These are phyloP conservation scores for Ogataea corticis DNA, from an alignment of 805 yeast species.

Conservation along the genomic window DNA sequence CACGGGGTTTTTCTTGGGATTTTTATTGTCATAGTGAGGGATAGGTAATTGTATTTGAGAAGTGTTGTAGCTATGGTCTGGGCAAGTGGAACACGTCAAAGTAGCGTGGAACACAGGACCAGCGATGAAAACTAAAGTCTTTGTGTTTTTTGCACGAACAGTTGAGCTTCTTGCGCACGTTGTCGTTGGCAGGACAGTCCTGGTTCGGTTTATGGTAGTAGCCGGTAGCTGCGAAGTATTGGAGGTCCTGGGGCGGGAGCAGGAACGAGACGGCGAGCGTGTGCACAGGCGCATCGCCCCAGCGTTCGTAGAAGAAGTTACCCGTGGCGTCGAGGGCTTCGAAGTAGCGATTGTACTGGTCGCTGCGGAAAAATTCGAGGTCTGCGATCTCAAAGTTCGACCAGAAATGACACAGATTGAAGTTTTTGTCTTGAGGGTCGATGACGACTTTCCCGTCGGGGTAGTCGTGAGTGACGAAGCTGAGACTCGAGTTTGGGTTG, in stretches of 20 bases:
- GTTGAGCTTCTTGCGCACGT: slow-evolving; percentile 42
- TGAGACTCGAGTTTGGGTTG: slow-evolving; percentile 41
- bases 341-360: slow-evolving; percentile 55
- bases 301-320: slow-evolving; percentile 72
- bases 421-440: slow-evolving; percentile 41
- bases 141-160: slow-evolving; percentile 51
- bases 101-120: slow-evolving; percentile 54
- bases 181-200: slow-evolving; percentile 55
- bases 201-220: slow-evolving; percentile 56
- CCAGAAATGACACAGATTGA: slow-evolving; percentile 62
- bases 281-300: slow-evolving; percentile 82
- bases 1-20: slow-evolving; percentile 8
- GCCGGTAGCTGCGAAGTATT: slow-evolving; percentile 61
- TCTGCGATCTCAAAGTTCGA: slow-evolving; percentile 68
- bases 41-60: background rate
- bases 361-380: slow-evolving; percentile 57
- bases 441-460: slow-evolving; percentile 40
- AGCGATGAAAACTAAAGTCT: slow-evolving; percentile 52
- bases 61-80: background rate
- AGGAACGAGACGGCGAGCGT: slow-evolving; percentile 62
- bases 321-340: slow-evolving; percentile 58
- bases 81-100: slow-evolving; percentile 19
- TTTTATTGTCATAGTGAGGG: slow-evolving; percentile 1
- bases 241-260: slow-evolving; percentile 47
- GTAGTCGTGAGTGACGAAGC: slow-evolving; percentile 45